Base-by-base conservation (phyloP, 2,329 filamentous ascomycete species). In the Teratosphaeria epicoccoides region DNA sequence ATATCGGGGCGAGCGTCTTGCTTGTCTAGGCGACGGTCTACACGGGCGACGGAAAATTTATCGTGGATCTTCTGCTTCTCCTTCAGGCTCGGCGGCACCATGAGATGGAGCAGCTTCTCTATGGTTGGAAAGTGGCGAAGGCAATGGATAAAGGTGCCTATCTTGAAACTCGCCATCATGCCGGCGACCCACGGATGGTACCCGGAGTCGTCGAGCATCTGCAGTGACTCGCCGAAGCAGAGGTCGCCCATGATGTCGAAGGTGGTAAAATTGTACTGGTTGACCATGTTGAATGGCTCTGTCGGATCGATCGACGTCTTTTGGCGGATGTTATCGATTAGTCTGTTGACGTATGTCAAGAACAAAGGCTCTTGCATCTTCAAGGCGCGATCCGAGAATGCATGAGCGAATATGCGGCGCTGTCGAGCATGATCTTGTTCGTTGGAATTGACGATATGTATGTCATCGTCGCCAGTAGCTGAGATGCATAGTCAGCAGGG, bases 361-460 rank as follows among this genome's bases (percentile, higher is more conserved):
- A 76, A 49, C 57, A 71, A 64, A 1, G 65, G 62, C 55, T 71
- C 66, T 50, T 73, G 70, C 48, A 68, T 65, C 23, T 66, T 55
- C 33, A 73, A 49, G 1, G 69, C 69, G 52, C 68, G 66, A 46
- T 70, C 66, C 4, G 62, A 66, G 57, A 73, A 73, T 9, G 68
- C 68, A 57, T 72, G 66, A 4, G 70, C 66, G 2, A 73, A 62
- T 12, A 67, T 63, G 20, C 69, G 62, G 26, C 70, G 61, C 56
- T 70, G 65, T n/a, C 70, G 60, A 5, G 65, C 61, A 58, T 73
- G 69, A 50, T 65, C 60, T 14, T 62, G 58, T 49, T 69, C 65
- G 17, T 67, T 63, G 12, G 70, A 53, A 70, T 43, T 24, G 67
- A 69, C 2, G 66, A 68, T 1, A 65, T 64, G 1, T 65, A 66